Evolutionary conservation across 208 protist species (phyloP), one percentile per base, ranked within the genome.

Genomic region (Leishmania lainsoni): DNA sequence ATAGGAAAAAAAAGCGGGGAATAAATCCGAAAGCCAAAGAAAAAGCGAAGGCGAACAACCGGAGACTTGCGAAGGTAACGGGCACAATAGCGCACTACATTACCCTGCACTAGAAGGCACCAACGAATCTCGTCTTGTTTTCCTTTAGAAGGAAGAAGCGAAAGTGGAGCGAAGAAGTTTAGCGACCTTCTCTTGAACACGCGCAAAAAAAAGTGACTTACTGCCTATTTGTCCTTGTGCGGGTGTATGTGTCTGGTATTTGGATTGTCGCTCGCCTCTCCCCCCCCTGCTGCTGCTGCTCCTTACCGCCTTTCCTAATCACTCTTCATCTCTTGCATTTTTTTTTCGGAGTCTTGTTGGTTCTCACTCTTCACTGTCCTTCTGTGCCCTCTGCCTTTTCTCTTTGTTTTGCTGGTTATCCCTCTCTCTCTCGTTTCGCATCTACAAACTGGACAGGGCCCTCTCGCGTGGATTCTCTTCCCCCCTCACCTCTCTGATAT

Each of bases 211-310:
- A 42, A 16, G 63, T 20, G 29, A 16, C 10, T 14, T 68, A 10
- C 39, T 56, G 59, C 8, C 59, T 58, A 77, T 22, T 42, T 65
- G 14, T 68, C 59, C 2, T 5, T 49, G n/a, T 29, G 51, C 65
- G n/a, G 32, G 70, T 81, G 58, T 75, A 1, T 75, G 63, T 83
- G 32, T 71, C 39, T 79, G 52, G 56, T 75, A 4, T 70, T 78
- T 75, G 5, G 35, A 51, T 71, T 54, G 42, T 81, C 78, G 58
- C 58, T 29, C 4, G 8, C 26, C 29, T 52, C 20, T 85, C 48
- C 9, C 29, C 29, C 0, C n/a, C n/a, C n/a, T n/a, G 42, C 52
- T 78, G 14, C 14, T 76, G 39, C 58, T 65, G 45, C 73, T 26
- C 63, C 39, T 32, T 63, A 45, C 54, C 52, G 17, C n/a, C 59